These are phyloP conservation scores for Ophiosphaerella herpotricha DNA, from an alignment of 2,329 filamentous ascomycete genomes.

Conservation along the genomic window DNA sequence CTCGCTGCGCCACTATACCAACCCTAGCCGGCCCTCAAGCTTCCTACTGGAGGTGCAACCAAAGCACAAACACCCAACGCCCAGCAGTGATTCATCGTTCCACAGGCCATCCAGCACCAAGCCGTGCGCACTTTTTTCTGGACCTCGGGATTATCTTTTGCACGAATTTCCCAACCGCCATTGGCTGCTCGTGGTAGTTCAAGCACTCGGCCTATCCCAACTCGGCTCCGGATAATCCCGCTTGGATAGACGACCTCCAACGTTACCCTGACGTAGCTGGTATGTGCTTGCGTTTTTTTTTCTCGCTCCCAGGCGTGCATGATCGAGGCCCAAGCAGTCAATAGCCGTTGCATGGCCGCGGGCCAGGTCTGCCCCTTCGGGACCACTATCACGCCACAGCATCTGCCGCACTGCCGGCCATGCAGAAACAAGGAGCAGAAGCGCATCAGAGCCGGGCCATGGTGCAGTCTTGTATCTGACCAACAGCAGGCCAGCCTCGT, in stretches of 20 bases:
- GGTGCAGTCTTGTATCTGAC: constrained; percentile 9
- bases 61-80: too few species aligned
- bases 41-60: too few species aligned
- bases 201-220: constrained; percentile 6
- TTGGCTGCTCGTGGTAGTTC: not conserved
- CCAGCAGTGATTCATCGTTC: not conserved
- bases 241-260: not conserved
- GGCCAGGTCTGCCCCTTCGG: constrained; percentile 6
- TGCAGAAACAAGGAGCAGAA: constrained; percentile 9
- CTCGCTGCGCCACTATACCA: too few species aligned
- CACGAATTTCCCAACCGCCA: not conserved
- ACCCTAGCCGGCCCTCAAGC: too few species aligned
- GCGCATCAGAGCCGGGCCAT: constrained; percentile 19
- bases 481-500: not conserved
- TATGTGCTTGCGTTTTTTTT: constrained; percentile 6
- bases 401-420: constrained; percentile 7
- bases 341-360: not conserved
- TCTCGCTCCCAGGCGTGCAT: constrained; percentile 6
- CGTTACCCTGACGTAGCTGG: constrained; percentile 17
- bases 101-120: not conserved
- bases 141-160: too few species aligned
- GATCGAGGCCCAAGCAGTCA: constrained; percentile 7
- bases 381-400: constrained; percentile 5
- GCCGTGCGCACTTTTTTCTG: not conserved
- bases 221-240: constrained; percentile 18